Evolutionary conservation across 768 basidiomycete genomes (phyloP), one percentile per base, ranked within the genome.

Genomic region (Porpolomopsis calyptriformis): DNA sequence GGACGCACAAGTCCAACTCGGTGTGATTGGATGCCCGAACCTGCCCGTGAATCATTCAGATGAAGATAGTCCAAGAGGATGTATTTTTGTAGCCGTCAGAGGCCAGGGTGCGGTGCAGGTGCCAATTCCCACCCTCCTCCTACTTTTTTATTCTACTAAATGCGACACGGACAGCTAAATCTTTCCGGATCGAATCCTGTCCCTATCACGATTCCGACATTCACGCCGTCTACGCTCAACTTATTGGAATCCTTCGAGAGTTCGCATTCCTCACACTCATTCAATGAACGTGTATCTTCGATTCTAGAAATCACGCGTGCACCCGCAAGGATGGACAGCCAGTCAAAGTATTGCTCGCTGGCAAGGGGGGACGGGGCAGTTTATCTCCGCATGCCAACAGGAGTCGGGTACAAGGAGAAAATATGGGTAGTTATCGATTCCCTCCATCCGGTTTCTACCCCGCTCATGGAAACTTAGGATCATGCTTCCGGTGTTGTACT

Each of bases 161-260:
- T 26, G 27, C 14, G 25, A 37, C 42, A 40, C 33, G 39, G 46
- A 9, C 49, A 85, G 77, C 67, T 76, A 4, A 68, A 76, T 4
- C 70, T 88, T 23, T 65, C 68, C 16, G 74, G 70, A 8, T 60
- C 67, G 4, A 60, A 73, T 35, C 70, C 77, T 18, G 64, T 61
- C 4, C 65, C 71, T 6, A 64, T 90, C 34, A 55, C 45, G 22
- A 85, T 89, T 51, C 70, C 78, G 5, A 49, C 67, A 9, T 65
- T 76, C 40, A 59, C 71, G 9, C 63, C 69, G 2, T 64, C 68
- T 8, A 62, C 63, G 10, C 67, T 90, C 40, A 73, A 71, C 49
- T 80, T 92, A 64, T 78, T 98, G 51, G 92, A 98, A 66, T 91
- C 87, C 3, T 86, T 94, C 36, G 94, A 99, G 59, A 78, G 85